Evolutionary conservation across 192 early-diverging fungal genomes (phyloP), one percentile per base, ranked within the genome.

Genomic region (Dispira parvispora): DNA sequence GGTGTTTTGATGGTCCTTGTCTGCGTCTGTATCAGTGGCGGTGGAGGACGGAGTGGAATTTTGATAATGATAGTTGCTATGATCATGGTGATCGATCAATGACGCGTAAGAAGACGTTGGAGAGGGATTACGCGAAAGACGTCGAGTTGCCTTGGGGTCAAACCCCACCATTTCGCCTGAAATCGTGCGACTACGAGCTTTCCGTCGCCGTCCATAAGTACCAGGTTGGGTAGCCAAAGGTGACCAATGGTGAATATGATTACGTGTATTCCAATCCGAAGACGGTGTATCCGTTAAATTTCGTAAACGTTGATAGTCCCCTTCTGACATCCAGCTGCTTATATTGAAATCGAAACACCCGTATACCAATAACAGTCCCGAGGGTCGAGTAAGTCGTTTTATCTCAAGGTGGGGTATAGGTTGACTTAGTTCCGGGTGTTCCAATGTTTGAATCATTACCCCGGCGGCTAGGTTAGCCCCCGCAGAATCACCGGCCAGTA

Each of bases 341-440:
- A 96, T 80, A 62, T 96, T 90, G 63, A 98, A 92, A 45, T 88
- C 81, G 47, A 96, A 78, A 64, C 85, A 87, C 11, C 90, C 90
- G 66, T 96, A 96, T n/a, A 90, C 80, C 61, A 94, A 75, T 18
- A 98, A 67, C 12, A 98, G 64, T 10, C 85, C 90, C 8, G 71
- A 73, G 11, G 94, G 94, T 26, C 72, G 62, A 1, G 81, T 84
- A 26, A 95, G 68, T 1, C 45, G 52, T 28, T 62, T 67, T 25
- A 60, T 16, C 0, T 43, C 10, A 16, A 5, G 27, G 14, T 21
- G 38, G 47, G 52, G 21, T 45, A 64, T 56, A 20, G 62, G 67
- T 43, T 65, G 73, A 43, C 71, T 42, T 18, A 60, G 38, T 12
- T 73, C 75, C 13, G 73, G 69, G 11, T 68, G 66, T 64, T 90